Conservation (phyloP, 2,329 filamentous ascomycete species). For the Botrytis byssoidea region DNA sequence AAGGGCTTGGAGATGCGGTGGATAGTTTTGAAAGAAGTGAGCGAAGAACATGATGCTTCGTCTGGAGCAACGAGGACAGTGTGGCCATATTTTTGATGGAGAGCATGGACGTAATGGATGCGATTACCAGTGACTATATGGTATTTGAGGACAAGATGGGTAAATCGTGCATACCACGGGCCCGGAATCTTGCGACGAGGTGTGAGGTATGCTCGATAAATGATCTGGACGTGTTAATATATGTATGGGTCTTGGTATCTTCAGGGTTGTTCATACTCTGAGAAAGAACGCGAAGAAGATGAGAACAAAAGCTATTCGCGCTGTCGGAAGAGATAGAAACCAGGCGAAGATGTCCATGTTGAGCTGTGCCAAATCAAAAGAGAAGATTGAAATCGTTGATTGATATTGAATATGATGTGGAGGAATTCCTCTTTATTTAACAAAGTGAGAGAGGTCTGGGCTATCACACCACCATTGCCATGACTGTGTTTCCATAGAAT, state of each 20-base stretch:
- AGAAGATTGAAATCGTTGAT: neutral
- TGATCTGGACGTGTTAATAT: neutral
- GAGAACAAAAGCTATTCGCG: neutral
- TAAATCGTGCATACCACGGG: slow-evolving; percentile 5
- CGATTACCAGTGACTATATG: neutral
- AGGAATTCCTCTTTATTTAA: neutral
- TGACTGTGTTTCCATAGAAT: neutral
- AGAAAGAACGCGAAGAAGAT: neutral
- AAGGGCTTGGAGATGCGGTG: slow-evolving; percentile 2
- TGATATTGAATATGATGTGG: neutral
- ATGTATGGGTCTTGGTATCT: neutral
- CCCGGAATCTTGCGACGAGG: slow-evolving; percentile 6
- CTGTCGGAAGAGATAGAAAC: too few species aligned
- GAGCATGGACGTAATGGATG: neutral
- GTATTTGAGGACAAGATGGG: neutral
- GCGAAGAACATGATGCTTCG: neutral
- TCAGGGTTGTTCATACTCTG: neutral
- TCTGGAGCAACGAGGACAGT: neutral
- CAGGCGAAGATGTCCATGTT: neutral
- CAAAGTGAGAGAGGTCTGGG: fast-evolving
- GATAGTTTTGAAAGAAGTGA: neutral
- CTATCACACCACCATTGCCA: neutral
- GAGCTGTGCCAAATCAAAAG: neutral
- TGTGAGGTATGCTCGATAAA: slow-evolving; percentile 1
- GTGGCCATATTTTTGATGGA: neutral